phyloP scores from a whole-genome alignment of 805 yeast species.

The Ogataea salicorniae region DNA sequence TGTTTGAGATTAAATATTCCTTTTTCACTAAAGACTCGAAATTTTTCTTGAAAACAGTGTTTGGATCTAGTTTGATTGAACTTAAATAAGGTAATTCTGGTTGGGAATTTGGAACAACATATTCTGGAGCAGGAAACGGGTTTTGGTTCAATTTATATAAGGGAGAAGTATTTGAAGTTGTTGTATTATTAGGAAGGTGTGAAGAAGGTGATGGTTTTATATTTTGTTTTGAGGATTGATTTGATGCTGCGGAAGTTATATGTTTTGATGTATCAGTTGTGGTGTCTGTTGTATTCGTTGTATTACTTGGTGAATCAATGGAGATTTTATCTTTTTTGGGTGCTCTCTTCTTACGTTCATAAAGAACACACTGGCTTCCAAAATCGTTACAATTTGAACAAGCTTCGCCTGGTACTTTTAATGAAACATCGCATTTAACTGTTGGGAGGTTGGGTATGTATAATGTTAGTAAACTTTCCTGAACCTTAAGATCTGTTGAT shows the following conservation, averaged over 20 bases:
- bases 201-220: no score
- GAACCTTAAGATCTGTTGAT: neutral
- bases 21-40: slow-evolving; percentile 9
- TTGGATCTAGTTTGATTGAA: slow-evolving; percentile 9
- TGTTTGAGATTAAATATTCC: slow-evolving; percentile 9
- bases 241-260: no score
- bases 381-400: slow-evolving; percentile 67
- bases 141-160: neutral
- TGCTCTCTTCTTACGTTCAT: slow-evolving; percentile 43
- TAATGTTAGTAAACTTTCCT: neutral
- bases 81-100: slow-evolving; percentile 5
- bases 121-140: slow-evolving; percentile 4
- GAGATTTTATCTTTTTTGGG: slow-evolving; percentile 8
- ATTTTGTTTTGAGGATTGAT: neutral
- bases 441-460: slow-evolving; percentile 14
- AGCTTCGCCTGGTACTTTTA: slow-evolving; percentile 39
- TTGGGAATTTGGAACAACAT: slow-evolving; percentile 8
- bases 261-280: neutral
- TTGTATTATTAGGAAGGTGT: no score
- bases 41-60: slow-evolving; percentile 7
- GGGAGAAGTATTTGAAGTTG: no score
- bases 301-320: neutral
- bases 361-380: slow-evolving; percentile 54
- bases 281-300: neutral
- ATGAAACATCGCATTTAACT: slow-evolving; percentile 63